Base-by-base conservation (phyloP, 208 protist genomes). In the Vickermania ingenoplastis region DNA sequence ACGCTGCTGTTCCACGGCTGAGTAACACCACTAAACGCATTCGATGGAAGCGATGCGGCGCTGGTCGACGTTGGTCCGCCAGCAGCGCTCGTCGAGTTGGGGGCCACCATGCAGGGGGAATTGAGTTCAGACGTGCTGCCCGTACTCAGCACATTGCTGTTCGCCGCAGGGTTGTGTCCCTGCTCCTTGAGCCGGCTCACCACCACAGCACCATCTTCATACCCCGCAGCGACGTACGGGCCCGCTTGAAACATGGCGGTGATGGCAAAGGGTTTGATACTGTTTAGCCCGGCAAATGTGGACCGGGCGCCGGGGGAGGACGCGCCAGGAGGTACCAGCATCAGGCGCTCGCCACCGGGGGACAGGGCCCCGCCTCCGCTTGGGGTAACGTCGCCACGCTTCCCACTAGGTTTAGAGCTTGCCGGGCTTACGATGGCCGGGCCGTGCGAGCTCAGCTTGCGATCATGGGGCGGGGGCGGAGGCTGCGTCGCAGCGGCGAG, bases 171-270 rank as follows among this genome's bases (percentile, higher is more conserved):
- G n/a, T 13, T 54, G 11, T 5, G 50, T 21, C n/a, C 50, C 5
- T 54, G 21, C 50, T 54, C 50, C 24, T 17, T 54, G n/a, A 54
- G 50, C 11, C 50, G 50, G 13, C 7, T 7, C 11, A 54, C 24
- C 50, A 28, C 24, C 50, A 54, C 50, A 21, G 50, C 50, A 54
- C 50, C 50, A 25, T 54, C 50, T 25, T 54, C 50, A 21, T 54
- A 54, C 13, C 50, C 50, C 21, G 50, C 50, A 5, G 23, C 50
- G 11, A 54, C 50, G 50, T 25, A 11, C 11, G 21, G 5, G 11
- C 24, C 21, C 7, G 11, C 50, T 26, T 17, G 13, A 54, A 54
- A 54, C 50, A 54, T 13, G n/a, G 50, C 50, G 21, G 50, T 54
- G 50, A 54, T 54, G n/a, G 50, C 50, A 26, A 13, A 28, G 21